Evolutionary conservation across 305 asterid genomes (phyloP).

Genomic region (Striga hermonthica): DNA sequence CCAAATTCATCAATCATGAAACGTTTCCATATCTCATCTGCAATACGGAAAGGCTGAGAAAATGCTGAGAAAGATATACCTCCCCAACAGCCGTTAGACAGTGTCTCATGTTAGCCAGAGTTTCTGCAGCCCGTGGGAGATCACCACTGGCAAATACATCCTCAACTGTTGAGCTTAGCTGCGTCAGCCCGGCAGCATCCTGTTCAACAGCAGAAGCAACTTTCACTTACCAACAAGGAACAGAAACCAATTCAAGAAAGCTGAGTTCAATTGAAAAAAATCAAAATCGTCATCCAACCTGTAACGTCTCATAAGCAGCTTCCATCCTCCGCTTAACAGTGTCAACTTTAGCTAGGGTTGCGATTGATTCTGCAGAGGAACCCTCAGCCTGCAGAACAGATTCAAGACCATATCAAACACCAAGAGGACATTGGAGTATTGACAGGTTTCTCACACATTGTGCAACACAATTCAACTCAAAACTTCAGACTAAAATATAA

Average conservation of each 20-base stretch:
- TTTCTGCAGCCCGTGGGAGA: slow-evolving; percentile 97
- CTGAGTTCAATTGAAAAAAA: slow-evolving; percentile 20
- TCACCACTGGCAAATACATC: slow-evolving; percentile 98
- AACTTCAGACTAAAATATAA: slow-evolving; percentile 5
- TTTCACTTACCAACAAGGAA: slow-evolving; percentile 23
- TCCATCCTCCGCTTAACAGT: slow-evolving; percentile 96
- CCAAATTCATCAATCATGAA: slow-evolving; percentile 27
- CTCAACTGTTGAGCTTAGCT: slow-evolving; percentile 97
- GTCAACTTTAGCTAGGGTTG: slow-evolving; percentile 89
- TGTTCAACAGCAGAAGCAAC: slow-evolving; percentile 37
- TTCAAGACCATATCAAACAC: slow-evolving; percentile 14
- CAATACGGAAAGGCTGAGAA: not conserved
- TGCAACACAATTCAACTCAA: not conserved
- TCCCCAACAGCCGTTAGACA: slow-evolving; percentile 97
- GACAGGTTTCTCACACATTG: slow-evolving; percentile 4
- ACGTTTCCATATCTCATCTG: slow-evolving; percentile 24
- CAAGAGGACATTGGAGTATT: slow-evolving; percentile 7
- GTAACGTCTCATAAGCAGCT: slow-evolving; percentile 89
- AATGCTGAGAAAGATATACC: slow-evolving; percentile 42
- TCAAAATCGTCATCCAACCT: slow-evolving; percentile 43
- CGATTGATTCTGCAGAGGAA: slow-evolving; percentile 91
- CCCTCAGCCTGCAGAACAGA: slow-evolving; percentile 74
- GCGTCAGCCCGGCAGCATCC: slow-evolving; percentile 99
- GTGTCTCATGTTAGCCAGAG: slow-evolving; percentile 95
- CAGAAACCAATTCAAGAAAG: not conserved